These are phyloP conservation scores for Pyricularia grisea DNA, from an alignment of 2,329 filamentous ascomycete genomes.

Conservation along the genomic window DNA sequence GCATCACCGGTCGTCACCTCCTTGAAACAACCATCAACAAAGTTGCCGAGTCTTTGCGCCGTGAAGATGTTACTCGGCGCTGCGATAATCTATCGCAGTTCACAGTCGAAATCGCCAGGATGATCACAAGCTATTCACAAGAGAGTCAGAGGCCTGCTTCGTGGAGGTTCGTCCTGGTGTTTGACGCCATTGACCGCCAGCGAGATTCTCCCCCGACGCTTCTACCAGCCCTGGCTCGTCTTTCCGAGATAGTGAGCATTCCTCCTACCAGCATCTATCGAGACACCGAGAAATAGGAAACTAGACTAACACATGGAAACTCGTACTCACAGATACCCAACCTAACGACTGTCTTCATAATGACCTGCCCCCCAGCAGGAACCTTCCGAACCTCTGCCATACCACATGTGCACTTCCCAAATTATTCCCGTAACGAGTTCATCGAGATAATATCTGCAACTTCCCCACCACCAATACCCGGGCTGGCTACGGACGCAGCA, in stretches of 20 bases:
- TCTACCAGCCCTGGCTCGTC: constrained; percentile 67
- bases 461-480: constrained; percentile 33
- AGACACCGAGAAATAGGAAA: neutral
- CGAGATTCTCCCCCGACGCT: constrained; percentile 71
- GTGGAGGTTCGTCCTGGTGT: constrained; percentile 67
- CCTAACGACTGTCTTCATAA: constrained; percentile 68
- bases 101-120: constrained; percentile 58
- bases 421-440: constrained; percentile 74
- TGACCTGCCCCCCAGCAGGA: constrained; percentile 60
- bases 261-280: neutral
- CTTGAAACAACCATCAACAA: constrained; percentile 60
- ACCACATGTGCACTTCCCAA: constrained; percentile 72
- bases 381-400: constrained; percentile 61
- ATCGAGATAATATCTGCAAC: constrained; percentile 62
- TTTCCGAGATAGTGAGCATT: constrained; percentile 62
- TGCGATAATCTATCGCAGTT: constrained; percentile 78
- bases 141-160: constrained; percentile 5
- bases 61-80: constrained; percentile 39
- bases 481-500: constrained; percentile 44
- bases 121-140: constrained; percentile 30
- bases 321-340: constrained; percentile 54
- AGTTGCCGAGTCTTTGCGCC: constrained; percentile 42
- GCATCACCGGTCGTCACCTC: constrained; percentile 68
- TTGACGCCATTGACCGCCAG: constrained; percentile 82
- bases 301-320: neutral